Evolutionary conservation across 2,329 filamentous ascomycete species (phyloP).

Genomic region (Mycocentrospora acerina): DNA sequence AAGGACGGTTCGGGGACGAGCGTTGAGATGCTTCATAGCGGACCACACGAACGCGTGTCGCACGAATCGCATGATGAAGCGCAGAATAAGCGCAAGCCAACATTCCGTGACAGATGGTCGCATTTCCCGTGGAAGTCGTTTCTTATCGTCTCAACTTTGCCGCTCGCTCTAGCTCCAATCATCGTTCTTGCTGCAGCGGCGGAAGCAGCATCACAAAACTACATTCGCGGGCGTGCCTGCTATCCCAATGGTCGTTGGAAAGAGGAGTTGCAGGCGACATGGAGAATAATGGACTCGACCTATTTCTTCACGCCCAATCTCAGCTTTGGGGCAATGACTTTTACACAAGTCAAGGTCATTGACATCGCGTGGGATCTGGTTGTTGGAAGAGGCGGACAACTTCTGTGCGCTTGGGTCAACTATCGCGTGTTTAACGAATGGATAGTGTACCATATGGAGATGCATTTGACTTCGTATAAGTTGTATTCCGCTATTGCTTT

Average conservation of each 20-base stretch:
- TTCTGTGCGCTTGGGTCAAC: conserved; percentile 36
- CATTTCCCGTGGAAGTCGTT: conserved; percentile 27
- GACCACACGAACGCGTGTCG: no score
- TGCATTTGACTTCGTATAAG: conserved; percentile 32
- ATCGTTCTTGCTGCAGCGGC: conserved; percentile 29
- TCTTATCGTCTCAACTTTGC: conserved; percentile 16
- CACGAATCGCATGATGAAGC: no score
- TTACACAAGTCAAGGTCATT: conserved; percentile 41
- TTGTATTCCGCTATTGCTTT: conserved; percentile 32
- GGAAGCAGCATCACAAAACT: conserved; percentile 28
- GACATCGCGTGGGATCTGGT: conserved; percentile 43
- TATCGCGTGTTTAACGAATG: conserved; percentile 43
- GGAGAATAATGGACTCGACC: conserved; percentile 37
- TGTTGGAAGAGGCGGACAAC: conserved; percentile 39
- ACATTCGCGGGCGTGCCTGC: conserved; percentile 28
- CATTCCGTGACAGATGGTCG: conserved; percentile 10
- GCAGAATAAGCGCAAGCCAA: conserved; percentile 1
- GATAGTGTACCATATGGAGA: conserved; percentile 39
- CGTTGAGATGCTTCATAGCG: no score
- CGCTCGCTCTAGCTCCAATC: conserved; percentile 26
- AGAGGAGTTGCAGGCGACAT: conserved; percentile 28
- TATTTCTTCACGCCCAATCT: conserved; percentile 39
- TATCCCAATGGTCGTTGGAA: conserved; percentile 38
- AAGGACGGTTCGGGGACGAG: no score
- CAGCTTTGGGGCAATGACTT: conserved; percentile 34